phyloP scores from a whole-genome alignment of 192 early-diverging fungal genomes.

The Coemansia guatemalensis region DNA sequence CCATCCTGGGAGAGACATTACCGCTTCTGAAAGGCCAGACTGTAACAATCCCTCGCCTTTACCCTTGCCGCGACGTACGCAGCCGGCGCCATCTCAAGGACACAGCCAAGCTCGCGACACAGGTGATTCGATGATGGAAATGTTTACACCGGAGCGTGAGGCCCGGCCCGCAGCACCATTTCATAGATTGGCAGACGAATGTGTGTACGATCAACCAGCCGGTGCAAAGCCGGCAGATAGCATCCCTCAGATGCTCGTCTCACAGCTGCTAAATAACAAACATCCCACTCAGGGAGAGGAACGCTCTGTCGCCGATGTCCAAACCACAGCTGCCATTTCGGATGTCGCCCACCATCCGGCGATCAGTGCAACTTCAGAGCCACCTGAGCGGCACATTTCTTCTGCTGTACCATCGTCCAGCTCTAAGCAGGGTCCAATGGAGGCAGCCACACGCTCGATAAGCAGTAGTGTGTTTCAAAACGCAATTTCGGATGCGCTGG shows the following conservation, averaged over 20 bases:
- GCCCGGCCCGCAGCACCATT: neutral
- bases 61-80: neutral
- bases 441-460: slow-evolving; percentile 14
- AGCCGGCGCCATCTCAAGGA: neutral
- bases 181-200: neutral
- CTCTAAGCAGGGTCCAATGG: slow-evolving; percentile 2
- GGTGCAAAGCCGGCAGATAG: neutral
- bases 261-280: neutral
- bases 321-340: neutral
- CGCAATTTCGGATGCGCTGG: slow-evolving; percentile 36
- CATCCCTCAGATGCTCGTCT: slow-evolving; percentile 1
- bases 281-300: neutral
- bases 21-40: neutral
- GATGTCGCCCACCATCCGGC: neutral
- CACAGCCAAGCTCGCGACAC: slow-evolving; percentile 17
- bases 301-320: neutral
- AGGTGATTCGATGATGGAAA: slow-evolving; percentile 54
- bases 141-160: slow-evolving; percentile 48
- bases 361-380: neutral
- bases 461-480: slow-evolving; percentile 44
- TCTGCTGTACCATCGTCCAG: neutral
- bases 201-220: neutral
- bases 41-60: slow-evolving; percentile 6
- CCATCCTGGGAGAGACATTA: neutral
- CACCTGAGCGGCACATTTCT: neutral